Evolutionary conservation across 2,329 filamentous ascomycete species (phyloP).

Genomic region (Fusarium sp.): DNA sequence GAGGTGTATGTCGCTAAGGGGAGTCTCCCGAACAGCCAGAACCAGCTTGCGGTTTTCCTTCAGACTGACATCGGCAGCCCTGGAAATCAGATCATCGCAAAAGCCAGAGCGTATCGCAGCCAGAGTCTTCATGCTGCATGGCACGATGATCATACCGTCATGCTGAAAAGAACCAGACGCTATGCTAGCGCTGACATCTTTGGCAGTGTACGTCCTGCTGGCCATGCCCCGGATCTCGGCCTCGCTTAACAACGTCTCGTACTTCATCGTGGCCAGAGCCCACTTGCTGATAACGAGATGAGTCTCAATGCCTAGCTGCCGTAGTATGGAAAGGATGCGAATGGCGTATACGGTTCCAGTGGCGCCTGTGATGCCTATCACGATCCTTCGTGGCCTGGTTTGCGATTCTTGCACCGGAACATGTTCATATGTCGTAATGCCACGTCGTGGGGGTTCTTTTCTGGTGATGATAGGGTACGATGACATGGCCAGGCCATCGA

Average conservation of each 20-base stretch:
- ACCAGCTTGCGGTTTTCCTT: constrained; percentile 22
- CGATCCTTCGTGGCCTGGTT: constrained; percentile 52
- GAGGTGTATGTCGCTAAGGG: constrained; percentile 27
- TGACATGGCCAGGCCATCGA: background rate
- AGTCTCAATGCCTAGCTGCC: constrained; percentile 62
- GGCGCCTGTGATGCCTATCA: constrained; percentile 66
- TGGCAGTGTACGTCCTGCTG: constrained; percentile 56
- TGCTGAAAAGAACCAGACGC: constrained; percentile 50
- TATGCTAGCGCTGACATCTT: constrained; percentile 62
- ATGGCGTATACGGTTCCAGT: constrained; percentile 63
- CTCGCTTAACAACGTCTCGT: constrained; percentile 60
- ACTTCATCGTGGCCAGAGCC: constrained; percentile 64
- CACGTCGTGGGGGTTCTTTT: background rate
- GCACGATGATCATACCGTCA: constrained; percentile 34
- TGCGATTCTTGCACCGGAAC: background rate
- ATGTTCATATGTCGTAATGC: background rate
- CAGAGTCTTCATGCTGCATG: constrained; percentile 31
- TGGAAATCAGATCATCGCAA: constrained; percentile 17
- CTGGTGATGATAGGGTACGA: background rate
- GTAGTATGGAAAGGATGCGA: constrained; percentile 58
- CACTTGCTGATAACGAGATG: constrained; percentile 66
- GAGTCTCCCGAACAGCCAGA: constrained; percentile 11
- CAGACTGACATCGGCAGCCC: constrained; percentile 29
- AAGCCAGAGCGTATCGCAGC: constrained; percentile 24
- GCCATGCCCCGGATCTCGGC: constrained; percentile 57